Conservation (phyloP, 306 rosid genomes). For the Styphnolobium japonicum region DNA sequence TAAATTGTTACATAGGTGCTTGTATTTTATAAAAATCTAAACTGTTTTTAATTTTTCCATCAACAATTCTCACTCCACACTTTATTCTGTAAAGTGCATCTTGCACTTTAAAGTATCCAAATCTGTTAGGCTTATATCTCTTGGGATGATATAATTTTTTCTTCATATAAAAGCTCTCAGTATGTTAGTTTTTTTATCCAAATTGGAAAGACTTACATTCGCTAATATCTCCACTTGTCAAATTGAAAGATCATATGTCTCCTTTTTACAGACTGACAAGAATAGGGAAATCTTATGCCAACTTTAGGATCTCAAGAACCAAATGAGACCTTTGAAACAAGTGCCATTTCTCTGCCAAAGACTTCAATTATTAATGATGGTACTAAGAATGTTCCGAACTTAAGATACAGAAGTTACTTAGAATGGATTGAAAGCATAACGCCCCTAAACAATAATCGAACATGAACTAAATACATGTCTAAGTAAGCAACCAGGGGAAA, state of each 20-base stretch:
- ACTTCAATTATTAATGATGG: background rate
- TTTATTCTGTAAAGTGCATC: background rate
- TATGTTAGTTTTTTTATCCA: conserved; percentile 1
- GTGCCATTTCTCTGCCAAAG: background rate
- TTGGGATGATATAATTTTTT: background rate
- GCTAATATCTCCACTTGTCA: conserved; percentile 6
- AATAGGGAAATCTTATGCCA: background rate
- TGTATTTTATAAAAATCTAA: too few species aligned
- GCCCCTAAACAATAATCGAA: background rate
- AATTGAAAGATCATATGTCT: conserved; percentile 12
- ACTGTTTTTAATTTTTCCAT: too few species aligned
- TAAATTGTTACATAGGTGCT: too few species aligned
- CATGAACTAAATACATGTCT: background rate
- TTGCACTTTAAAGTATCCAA: background rate
- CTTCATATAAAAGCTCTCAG: background rate
- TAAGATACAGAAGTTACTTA: background rate
- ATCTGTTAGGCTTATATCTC: background rate
- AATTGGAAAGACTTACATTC: background rate
- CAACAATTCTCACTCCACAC: background rate
- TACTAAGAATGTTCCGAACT: background rate
- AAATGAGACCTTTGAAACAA: conserved; percentile 5
- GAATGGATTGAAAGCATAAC: background rate
- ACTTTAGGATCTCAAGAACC: conserved; percentile 1
- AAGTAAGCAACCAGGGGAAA: background rate
- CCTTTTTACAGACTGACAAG: background rate